Evolutionary conservation across 2,329 filamentous ascomycete genomes (phyloP).

Genomic region (Tricladium varicosporioides): DNA sequence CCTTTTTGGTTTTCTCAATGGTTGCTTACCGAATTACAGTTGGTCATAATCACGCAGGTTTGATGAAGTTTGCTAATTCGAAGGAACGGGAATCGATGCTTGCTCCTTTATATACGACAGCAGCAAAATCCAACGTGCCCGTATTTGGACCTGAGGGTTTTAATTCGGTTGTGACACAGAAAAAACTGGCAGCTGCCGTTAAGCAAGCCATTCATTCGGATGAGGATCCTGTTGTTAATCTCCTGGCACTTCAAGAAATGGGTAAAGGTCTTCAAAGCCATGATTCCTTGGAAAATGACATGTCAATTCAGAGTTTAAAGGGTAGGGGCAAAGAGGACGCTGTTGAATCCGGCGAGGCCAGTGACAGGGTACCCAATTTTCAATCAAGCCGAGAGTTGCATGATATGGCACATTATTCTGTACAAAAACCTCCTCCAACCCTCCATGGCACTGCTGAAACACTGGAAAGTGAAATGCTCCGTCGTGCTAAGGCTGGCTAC

Average conservation of each 20-base stretch:
- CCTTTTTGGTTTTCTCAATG: neutral
- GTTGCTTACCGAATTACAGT: slow-evolving; percentile 40
- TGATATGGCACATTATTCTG: slow-evolving; percentile 48
- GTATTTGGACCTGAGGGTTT: slow-evolving; percentile 56
- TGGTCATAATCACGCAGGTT: slow-evolving; percentile 49
- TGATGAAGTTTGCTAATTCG: slow-evolving; percentile 57
- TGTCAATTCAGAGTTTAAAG: slow-evolving; percentile 16
- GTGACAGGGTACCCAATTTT: neutral
- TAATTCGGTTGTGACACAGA: slow-evolving; percentile 27
- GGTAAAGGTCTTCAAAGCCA: neutral
- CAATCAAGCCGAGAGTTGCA: slow-evolving; percentile 55
- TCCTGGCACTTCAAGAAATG: slow-evolving; percentile 13
- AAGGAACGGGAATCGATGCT: slow-evolving; percentile 51
- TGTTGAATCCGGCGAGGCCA: neutral
- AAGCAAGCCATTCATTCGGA: slow-evolving; percentile 21
- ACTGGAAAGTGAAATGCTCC: slow-evolving; percentile 53
- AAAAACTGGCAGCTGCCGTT: slow-evolving; percentile 30
- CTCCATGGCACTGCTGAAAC: slow-evolving; percentile 18
- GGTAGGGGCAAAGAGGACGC: neutral
- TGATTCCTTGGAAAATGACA: slow-evolving; percentile 8
- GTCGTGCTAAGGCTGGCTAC: slow-evolving; percentile 60
- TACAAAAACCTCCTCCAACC: slow-evolving; percentile 6
- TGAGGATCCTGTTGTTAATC: slow-evolving; percentile 24
- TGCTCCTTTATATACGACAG: slow-evolving; percentile 52
- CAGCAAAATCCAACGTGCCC: slow-evolving; percentile 51